A percentile compares a stretch with the other conserved stretches of the same genome.
Evolutionary conservation across 2,329 filamentous ascomycete species (phyloP).

Genomic region (Penicillium frequentans): DNA sequence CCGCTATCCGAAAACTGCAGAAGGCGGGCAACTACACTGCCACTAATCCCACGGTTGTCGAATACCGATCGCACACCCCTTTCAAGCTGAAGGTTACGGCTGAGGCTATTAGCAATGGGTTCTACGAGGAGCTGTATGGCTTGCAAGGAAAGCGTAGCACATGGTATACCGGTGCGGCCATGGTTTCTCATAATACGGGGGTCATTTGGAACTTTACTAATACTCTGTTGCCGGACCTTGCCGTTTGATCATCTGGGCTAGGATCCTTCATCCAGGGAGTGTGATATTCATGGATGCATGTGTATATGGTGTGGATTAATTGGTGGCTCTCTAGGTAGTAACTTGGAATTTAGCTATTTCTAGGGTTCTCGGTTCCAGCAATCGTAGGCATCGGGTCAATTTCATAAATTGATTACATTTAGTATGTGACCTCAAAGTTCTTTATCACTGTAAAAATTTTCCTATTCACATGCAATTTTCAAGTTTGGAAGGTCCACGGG

Average conservation of each 20-base stretch:
- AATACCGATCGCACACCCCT: constrained; percentile 24
- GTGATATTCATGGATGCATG: too few relatives aligned
- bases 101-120: constrained; percentile 36
- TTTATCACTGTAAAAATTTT: too few relatives aligned
- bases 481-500: too few relatives aligned
- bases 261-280: too few relatives aligned
- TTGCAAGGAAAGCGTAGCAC: constrained; percentile 44
- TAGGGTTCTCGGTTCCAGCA: too few relatives aligned
- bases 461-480: too few relatives aligned
- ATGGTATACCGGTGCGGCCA: constrained; percentile 46
- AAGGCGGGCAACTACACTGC: neutral
- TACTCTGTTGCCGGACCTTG: neutral
- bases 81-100: constrained; percentile 33
- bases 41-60: neutral
- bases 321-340: too few relatives aligned
- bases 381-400: too few relatives aligned
- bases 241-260: neutral
- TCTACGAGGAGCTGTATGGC: constrained; percentile 39
- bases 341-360: too few relatives aligned
- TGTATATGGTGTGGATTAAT: too few relatives aligned
- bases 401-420: too few relatives aligned
- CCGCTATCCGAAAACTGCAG: neutral
- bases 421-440: too few relatives aligned
- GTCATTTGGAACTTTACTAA: constrained; percentile 18
- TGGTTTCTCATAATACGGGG: constrained; percentile 7